Evolutionary conservation across 768 basidiomycete genomes (phyloP).

Genomic region (Porphyrellus cyaneotinctus): DNA sequence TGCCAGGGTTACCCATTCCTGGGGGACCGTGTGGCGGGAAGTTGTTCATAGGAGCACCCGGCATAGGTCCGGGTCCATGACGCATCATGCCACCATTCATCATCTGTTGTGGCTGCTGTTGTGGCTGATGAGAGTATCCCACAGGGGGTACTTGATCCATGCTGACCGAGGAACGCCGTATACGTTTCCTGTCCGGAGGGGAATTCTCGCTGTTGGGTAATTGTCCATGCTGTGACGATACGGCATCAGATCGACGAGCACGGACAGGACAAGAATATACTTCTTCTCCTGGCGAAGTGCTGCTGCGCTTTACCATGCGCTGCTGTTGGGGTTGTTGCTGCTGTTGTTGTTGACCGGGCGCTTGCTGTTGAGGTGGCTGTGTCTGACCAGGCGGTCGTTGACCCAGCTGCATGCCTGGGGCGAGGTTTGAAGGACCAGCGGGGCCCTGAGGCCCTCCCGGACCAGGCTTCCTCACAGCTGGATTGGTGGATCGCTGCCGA

Average conservation of each 20-base stretch:
- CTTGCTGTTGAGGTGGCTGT: slow-evolving; percentile 28
- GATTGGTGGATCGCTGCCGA: slow-evolving; percentile 22
- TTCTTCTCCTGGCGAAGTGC: slow-evolving; percentile 62
- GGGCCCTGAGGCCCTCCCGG: slow-evolving; percentile 25
- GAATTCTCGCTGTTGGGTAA: slow-evolving; percentile 49
- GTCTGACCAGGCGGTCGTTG: slow-evolving; percentile 35
- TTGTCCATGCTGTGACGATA: slow-evolving; percentile 39
- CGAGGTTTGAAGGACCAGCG: slow-evolving; percentile 26
- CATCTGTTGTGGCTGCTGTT: slow-evolving; percentile 32
- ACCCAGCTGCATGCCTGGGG: slow-evolving; percentile 37
- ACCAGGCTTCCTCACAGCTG: slow-evolving; percentile 25
- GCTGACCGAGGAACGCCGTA: slow-evolving; percentile 44
- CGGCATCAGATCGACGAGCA: slow-evolving; percentile 2
- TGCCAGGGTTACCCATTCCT: slow-evolving; percentile 30
- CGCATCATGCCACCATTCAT: slow-evolving; percentile 40
- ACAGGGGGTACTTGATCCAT: slow-evolving; percentile 41
- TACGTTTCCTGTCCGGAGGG: slow-evolving; percentile 54
- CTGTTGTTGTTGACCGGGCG: slow-evolving; percentile 20
- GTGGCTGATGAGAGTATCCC: slow-evolving; percentile 32
- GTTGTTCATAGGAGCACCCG: slow-evolving; percentile 34
- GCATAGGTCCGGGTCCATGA: slow-evolving; percentile 28
- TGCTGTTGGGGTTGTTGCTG: slow-evolving; percentile 28
- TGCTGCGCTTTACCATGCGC: slow-evolving; percentile 46
- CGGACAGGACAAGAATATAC: slow-evolving; percentile 30
- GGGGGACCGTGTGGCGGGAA: slow-evolving; percentile 31